Conservation (phyloP, 306 rosid species). For the Vigna nakashimae region DNA sequence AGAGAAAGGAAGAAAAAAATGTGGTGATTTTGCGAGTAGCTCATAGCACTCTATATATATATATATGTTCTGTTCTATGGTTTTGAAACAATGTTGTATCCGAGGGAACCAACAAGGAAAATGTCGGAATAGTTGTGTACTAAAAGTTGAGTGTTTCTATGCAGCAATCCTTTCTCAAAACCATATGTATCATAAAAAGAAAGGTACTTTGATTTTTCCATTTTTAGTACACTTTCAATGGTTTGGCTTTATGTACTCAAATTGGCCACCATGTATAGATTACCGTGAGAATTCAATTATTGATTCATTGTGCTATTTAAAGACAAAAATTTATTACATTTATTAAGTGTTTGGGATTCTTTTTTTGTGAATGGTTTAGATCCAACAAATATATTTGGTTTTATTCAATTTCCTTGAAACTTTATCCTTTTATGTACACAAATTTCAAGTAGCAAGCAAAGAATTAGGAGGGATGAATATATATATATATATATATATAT, state of each 20-base stretch:
- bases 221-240: constrained; percentile 2
- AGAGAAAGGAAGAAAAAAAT: background rate
- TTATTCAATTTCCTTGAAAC: too few species aligned
- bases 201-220: constrained; percentile 20
- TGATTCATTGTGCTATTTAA: background rate
- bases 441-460: too few species aligned
- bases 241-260: background rate
- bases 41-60: background rate
- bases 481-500: too few species aligned
- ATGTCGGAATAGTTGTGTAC: constrained; percentile 23
- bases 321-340: background rate
- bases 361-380: background rate
- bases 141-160: constrained; percentile 3
- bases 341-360: background rate
- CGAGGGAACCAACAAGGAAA: background rate
- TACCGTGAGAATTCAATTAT: background rate
- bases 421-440: too few species aligned
- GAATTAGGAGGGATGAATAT: too few species aligned
- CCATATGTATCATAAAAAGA: background rate
- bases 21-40: background rate
- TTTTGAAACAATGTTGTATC: background rate
- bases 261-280: background rate
- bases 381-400: background rate
- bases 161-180: background rate
- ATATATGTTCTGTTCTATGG: background rate